phyloP scores from a whole-genome alignment of 2,329 filamentous ascomycete genomes.

The Arthrobotrys musiformis region DNA sequence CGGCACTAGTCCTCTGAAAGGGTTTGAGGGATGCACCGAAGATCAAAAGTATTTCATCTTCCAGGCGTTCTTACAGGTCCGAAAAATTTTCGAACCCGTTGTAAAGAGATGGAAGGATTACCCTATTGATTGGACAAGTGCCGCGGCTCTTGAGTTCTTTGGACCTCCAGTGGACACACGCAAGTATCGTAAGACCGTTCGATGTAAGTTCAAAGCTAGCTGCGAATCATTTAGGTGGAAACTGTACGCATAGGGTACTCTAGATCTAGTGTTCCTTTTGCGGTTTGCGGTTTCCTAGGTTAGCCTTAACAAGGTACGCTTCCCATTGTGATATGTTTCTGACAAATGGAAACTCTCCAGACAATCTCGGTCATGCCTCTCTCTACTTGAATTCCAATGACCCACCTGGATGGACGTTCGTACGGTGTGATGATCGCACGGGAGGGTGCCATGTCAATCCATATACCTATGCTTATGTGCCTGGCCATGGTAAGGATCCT shows the following conservation, averaged over 20 bases:
- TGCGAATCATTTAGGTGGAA: too few relatives aligned
- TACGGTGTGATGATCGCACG: background rate
- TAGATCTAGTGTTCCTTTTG: too few relatives aligned
- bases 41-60: background rate
- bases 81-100: background rate
- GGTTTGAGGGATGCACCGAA: background rate
- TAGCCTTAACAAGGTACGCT: too few relatives aligned
- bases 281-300: too few relatives aligned
- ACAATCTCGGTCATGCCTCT: background rate
- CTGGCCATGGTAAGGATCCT: background rate
- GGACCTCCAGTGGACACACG: background rate
- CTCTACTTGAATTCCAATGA: background rate
- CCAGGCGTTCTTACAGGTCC: background rate
- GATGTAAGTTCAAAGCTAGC: background rate
- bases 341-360: background rate
- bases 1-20: background rate
- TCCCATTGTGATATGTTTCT: too few relatives aligned
- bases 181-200: background rate
- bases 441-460: background rate
- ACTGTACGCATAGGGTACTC: too few relatives aligned
- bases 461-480: background rate
- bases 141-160: slow-evolving; percentile 20
- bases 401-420: background rate
- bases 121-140: slow-evolving; percentile 19
- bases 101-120: background rate